These are phyloP conservation scores for Zasmidium cellare DNA, from an alignment of 2,329 filamentous ascomycete genomes.

Conservation along the genomic window DNA sequence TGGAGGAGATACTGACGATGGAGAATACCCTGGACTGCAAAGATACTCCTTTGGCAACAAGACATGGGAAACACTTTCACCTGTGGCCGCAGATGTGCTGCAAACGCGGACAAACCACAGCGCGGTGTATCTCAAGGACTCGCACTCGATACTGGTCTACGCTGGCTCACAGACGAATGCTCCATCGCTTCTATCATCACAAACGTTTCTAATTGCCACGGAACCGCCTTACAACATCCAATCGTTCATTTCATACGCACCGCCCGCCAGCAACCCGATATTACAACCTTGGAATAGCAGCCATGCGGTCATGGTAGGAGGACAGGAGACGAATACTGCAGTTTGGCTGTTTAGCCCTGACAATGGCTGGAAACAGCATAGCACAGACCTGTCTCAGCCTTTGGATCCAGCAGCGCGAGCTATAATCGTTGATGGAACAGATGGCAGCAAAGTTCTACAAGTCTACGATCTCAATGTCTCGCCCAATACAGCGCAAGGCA, in stretches of 20 bases:
- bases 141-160: slow-evolving; percentile 75
- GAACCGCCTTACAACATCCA: slow-evolving; percentile 63
- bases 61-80: slow-evolving; percentile 59
- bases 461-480: slow-evolving; percentile 73
- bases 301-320: slow-evolving; percentile 73
- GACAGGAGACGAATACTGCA: slow-evolving; percentile 62
- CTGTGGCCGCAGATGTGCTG: slow-evolving; percentile 52
- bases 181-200: slow-evolving; percentile 58
- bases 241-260: slow-evolving; percentile 60
- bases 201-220: slow-evolving; percentile 74
- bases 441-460: slow-evolving; percentile 76
- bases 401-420: slow-evolving; percentile 41
- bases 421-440: slow-evolving; percentile 67
- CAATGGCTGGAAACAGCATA: slow-evolving; percentile 67
- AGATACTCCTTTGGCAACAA: slow-evolving; percentile 59
- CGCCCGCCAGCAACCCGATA: slow-evolving; percentile 67
- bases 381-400: slow-evolving; percentile 59
- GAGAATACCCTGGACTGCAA: slow-evolving; percentile 75
- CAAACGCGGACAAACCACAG: slow-evolving; percentile 73
- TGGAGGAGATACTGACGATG: slow-evolving; percentile 63
- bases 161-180: slow-evolving; percentile 68
- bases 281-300: slow-evolving; percentile 72
- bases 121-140: slow-evolving; percentile 69
- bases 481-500: slow-evolving; percentile 73
- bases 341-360: slow-evolving; percentile 71